phyloP scores from a whole-genome alignment of 352 stramenopile species.

The Pythium phragmitis region DNA sequence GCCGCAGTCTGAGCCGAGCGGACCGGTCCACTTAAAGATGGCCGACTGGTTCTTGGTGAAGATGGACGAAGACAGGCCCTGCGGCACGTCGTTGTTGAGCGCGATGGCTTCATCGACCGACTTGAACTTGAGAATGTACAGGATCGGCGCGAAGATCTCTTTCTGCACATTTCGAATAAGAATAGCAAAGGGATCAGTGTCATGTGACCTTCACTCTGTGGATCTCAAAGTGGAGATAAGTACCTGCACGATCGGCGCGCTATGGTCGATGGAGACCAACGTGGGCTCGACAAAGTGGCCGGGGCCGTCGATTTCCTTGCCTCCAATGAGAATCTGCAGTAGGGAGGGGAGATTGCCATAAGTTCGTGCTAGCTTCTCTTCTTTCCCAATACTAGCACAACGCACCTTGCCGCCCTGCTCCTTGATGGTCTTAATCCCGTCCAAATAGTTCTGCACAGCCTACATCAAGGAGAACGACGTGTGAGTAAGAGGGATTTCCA shows the following conservation, averaged over 20 bases:
- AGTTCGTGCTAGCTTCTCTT: no score
- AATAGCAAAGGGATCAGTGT: background rate
- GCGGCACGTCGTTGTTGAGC: conserved; percentile 91
- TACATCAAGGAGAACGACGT: conserved; percentile 13
- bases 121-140: conserved; percentile 91
- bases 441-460: conserved; percentile 85
- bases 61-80: conserved; percentile 89
- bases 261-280: conserved; percentile 80
- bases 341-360: background rate
- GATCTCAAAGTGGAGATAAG: background rate
- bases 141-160: conserved; percentile 91
- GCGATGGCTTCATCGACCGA: conserved; percentile 90
- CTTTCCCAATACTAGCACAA: background rate
- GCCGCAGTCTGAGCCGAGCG: conserved; percentile 88
- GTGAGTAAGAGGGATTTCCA: background rate
- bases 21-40: conserved; percentile 93
- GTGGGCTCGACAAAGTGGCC: conserved; percentile 93
- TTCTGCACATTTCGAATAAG: conserved; percentile 42
- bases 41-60: conserved; percentile 91
- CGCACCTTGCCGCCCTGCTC: conserved; percentile 59
- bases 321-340: conserved; percentile 78
- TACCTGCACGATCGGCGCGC: conserved; percentile 72
- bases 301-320: conserved; percentile 72
- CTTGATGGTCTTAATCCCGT: conserved; percentile 85
- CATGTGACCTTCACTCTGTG: no score